phyloP scores from a whole-genome alignment of 176 grass and related monocot species.

The Carex pumila region DNA sequence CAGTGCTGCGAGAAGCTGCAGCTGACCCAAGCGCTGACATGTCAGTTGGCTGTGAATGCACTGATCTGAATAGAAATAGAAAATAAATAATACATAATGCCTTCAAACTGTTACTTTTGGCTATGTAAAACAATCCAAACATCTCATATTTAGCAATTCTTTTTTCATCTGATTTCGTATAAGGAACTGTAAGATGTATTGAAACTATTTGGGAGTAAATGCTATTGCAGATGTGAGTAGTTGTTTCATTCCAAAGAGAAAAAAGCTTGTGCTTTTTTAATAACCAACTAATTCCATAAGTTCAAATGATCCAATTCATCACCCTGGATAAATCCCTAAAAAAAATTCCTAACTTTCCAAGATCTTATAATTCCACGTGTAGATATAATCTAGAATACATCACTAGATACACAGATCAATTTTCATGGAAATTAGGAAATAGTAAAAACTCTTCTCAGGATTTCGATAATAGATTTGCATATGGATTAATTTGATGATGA shows the following conservation, averaged over 20 bases:
- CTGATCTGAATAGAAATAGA: background rate
- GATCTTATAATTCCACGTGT: too few relatives aligned
- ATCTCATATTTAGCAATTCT: background rate
- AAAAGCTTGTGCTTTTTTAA: too few relatives aligned
- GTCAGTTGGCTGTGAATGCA: slow-evolving; percentile 1
- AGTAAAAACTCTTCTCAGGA: background rate
- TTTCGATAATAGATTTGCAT: background rate
- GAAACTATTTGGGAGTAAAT: background rate
- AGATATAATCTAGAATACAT: too few relatives aligned
- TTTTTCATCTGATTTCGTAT: background rate
- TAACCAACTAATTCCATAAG: too few relatives aligned
- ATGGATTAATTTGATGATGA: background rate
- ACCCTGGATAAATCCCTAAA: background rate
- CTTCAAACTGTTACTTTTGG: background rate
- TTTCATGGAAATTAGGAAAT: background rate
- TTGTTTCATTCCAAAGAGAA: too few relatives aligned
- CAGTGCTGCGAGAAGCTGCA: slow-evolving; percentile 9
- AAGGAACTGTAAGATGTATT: background rate
- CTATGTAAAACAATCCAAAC: background rate
- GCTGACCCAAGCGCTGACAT: background rate
- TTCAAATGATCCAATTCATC: background rate
- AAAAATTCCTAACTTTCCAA: background rate
- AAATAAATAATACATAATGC: background rate
- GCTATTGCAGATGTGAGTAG: too few relatives aligned
- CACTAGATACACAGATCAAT: too few relatives aligned